Percentiles rank a stretch among this genome's conserved stretches.
Conservation (phyloP, 164 flowering plant species). For the Liriodendron chinense region DNA sequence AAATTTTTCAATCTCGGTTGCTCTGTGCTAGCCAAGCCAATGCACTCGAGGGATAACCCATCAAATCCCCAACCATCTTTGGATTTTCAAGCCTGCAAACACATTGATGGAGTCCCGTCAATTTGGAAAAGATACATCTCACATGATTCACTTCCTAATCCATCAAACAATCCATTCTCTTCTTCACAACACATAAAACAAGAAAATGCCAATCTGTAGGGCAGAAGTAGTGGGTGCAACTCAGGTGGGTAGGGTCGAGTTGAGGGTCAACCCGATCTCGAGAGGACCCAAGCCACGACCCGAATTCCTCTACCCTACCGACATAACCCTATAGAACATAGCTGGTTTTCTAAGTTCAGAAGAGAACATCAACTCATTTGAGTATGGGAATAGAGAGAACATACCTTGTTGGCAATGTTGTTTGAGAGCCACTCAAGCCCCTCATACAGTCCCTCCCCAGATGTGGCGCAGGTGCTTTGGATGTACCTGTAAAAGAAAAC, state of each 20-base stretch:
- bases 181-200: too few species aligned
- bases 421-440: conserved; percentile 31
- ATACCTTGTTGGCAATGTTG: conserved; percentile 28
- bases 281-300: too few species aligned
- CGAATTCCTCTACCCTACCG: too few species aligned
- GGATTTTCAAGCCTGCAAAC: conserved; percentile 1
- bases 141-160: background rate
- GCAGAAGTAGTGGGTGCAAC: background rate
- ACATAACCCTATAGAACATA: too few species aligned
- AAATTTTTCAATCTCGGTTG: background rate
- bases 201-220: too few species aligned
- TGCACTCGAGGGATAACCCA: background rate
- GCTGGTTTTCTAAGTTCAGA: too few species aligned
- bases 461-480: conserved; percentile 35
- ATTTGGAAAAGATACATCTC: background rate
- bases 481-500: conserved; percentile 18
- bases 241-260: too few species aligned
- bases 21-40: background rate
- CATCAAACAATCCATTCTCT: background rate
- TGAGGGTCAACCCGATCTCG: too few species aligned
- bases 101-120: background rate
- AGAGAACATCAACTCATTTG: background rate
- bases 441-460: conserved; percentile 30
- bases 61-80: background rate
- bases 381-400: background rate